A percentile compares a stretch with the other conserved stretches of the same genome.
Evolutionary conservation across 495 filamentous ascomycete genomes (phyloP).

Genomic region (Penicillium salamii): DNA sequence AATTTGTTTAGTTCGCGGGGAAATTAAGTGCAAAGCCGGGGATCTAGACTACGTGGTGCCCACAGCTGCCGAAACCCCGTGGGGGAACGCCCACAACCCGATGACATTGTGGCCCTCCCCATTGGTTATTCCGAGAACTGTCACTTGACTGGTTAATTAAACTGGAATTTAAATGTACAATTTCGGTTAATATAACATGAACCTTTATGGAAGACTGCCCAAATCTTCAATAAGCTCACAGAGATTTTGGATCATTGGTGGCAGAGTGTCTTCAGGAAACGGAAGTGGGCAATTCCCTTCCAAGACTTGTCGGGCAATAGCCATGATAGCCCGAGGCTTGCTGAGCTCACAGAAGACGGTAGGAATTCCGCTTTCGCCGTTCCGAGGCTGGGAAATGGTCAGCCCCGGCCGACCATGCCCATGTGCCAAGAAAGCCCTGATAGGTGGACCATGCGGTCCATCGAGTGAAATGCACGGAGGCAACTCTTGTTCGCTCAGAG

Average conservation of each 20-base stretch:
- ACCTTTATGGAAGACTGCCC: constrained; percentile 24
- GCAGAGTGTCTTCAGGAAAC: constrained; percentile 20
- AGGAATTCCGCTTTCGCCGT: not conserved
- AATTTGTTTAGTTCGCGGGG: no score
- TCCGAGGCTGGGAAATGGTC: constrained; percentile 20
- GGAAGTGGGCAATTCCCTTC: constrained; percentile 38
- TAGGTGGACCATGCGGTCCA: constrained; percentile 29
- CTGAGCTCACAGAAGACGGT: constrained; percentile 16
- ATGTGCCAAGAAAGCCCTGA: constrained; percentile 35
- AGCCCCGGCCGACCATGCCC: constrained; percentile 27
- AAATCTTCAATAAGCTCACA: constrained; percentile 51
- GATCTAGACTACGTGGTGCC: not conserved
- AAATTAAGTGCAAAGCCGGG: no score
- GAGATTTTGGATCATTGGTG: constrained; percentile 53
- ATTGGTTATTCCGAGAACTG: not conserved
- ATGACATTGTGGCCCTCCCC: not conserved
- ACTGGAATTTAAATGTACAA: no score
- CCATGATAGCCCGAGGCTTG: constrained; percentile 40
- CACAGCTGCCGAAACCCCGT: not conserved
- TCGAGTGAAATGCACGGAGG: constrained; percentile 20
- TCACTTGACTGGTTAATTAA: no score
- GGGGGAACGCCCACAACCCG: not conserved
- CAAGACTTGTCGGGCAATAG: constrained; percentile 44
- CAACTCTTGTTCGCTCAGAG: constrained; percentile 18
- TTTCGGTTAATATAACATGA: no score